A percentile compares a stretch with the other conserved stretches of the same genome.
phyloP scores from a whole-genome alignment of 2,329 filamentous ascomycete species.

The Colletotrichum australisinense region DNA sequence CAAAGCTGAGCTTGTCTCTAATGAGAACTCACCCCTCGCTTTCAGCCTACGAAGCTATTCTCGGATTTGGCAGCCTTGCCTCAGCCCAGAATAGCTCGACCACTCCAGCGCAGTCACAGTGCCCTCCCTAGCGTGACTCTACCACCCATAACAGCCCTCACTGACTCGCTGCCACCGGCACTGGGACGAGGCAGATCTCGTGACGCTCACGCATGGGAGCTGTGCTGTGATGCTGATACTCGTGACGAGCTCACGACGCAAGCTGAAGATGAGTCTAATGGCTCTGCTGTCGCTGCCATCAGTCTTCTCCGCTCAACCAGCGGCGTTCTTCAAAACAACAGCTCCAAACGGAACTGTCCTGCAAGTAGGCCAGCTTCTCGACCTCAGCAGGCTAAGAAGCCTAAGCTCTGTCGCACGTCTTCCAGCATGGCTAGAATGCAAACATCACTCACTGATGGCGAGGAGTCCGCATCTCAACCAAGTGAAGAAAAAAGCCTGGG shows the following conservation, averaged over 20 bases:
- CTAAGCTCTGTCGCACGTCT: conserved; percentile 68
- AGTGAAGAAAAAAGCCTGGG: conserved; percentile 35
- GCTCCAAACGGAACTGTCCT: conserved; percentile 72
- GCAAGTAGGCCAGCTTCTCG: conserved; percentile 35
- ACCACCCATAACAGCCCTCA: conserved; percentile 66
- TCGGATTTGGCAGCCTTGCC: conserved; percentile 59
- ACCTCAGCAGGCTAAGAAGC: conserved; percentile 65
- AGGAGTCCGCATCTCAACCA: background rate
- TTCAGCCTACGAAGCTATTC: conserved; percentile 61
- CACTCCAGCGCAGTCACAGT: conserved; percentile 78
- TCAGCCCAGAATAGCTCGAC: conserved; percentile 51
- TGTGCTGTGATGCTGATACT: conserved; percentile 84
- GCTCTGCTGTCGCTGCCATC: conserved; percentile 84
- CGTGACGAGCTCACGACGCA: conserved; percentile 84
- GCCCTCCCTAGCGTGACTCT: conserved; percentile 69
- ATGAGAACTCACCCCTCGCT: conserved; percentile 77
- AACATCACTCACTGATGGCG: conserved; percentile 38
- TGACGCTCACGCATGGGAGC: conserved; percentile 91
- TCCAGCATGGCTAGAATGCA: conserved; percentile 75
- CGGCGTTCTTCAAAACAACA: conserved; percentile 63
- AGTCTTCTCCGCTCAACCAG: conserved; percentile 81
- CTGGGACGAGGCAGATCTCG: conserved; percentile 80
- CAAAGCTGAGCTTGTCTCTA: conserved; percentile 85
- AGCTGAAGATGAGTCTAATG: conserved; percentile 82
- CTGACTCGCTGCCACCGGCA: conserved; percentile 63